phyloP scores from a whole-genome alignment of 108 stramenopile genomes.

The Seminavis robusta region DNA sequence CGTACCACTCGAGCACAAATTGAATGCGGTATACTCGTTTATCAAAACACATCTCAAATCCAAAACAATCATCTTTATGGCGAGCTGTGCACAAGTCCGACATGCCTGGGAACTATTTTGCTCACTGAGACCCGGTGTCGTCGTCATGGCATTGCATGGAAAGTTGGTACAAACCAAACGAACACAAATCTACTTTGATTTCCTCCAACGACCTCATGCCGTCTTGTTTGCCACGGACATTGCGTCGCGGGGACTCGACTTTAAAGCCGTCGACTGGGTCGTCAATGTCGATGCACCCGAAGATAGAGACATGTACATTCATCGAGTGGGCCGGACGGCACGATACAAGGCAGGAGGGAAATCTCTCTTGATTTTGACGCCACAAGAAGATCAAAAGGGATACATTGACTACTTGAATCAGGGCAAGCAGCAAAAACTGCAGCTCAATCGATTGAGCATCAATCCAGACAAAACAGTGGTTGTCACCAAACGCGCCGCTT shows the following conservation, averaged over 20 bases:
- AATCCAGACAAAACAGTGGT: constrained; percentile 92
- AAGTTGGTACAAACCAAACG: constrained; percentile 93
- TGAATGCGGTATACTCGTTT: constrained; percentile 95
- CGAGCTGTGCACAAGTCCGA: constrained; percentile 94
- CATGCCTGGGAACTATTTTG: constrained; percentile 91
- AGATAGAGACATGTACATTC: constrained; percentile 88
- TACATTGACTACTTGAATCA: constrained; percentile 12
- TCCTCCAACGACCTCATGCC: constrained; percentile 80
- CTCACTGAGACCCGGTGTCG: constrained; percentile 92
- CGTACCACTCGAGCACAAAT: constrained; percentile 87
- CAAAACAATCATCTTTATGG: constrained; percentile 97
- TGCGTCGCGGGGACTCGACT: constrained; percentile 95
- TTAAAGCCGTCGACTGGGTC: constrained; percentile 98
- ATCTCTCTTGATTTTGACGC: constrained; percentile 83
- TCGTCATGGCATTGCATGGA: constrained; percentile 98
- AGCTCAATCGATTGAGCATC: constrained; percentile 62
- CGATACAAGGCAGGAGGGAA: constrained; percentile 83
- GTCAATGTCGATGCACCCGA: constrained; percentile 98
- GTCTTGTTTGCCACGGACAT: constrained; percentile 97
- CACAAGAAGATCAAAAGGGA: constrained; percentile 70
- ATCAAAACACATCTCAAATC: constrained; percentile 91
- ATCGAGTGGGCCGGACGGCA: constrained; percentile 97
- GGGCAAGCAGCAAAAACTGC: constrained; percentile 29
- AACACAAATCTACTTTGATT: constrained; percentile 95
- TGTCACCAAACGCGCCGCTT: constrained; percentile 83